Base-by-base conservation (phyloP, 306 rosid genomes). In the Albizia julibrissin region DNA sequence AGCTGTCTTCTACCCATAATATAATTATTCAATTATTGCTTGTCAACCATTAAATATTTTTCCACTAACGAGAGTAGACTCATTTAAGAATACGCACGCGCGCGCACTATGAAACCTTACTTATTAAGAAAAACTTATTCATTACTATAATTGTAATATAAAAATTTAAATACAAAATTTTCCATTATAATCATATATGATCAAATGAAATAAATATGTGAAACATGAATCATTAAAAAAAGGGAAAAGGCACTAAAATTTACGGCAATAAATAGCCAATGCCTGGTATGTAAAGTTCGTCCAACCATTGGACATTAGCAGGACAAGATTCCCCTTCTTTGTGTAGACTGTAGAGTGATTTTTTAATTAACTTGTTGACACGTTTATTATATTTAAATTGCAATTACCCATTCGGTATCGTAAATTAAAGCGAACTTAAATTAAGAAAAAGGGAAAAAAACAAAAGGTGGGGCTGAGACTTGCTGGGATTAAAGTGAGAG, bases 11-110 rank as follows among this genome's bases (percentile, higher is more conserved):
- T 37, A 10, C 33, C 5, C 19, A 43, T 61, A 61, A 56, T 56
- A 59, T 24, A 19, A 11, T 15, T 62, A 65, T 64, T 77, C 73
- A 64, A 77, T 77, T 77, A 77, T 64, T 77, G 29, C 29, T 18
- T 6, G 81, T 46, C 73, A 77, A 77, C 81, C 29, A 46, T 77
- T 77, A 46, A 27, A 44, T 46, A 77, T 65, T 40, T 11, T 69
- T 8, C 59, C 71, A 42, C 58, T 40, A 16, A 12, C 10, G 33
- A 42, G 18, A n/a, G 74, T 58, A 11, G 77, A 18, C 65, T 10
- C 65, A 29, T 50, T 64, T 29, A 61, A 61, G 67, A 24, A 10
- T 26, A 58, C 65, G 31, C 29, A 56, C 64, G 10, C 4, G 26
- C 61, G 8, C 3, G 6, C 29, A 26, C 69, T 29, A 0, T 62